Evolutionary conservation across 2,329 filamentous ascomycete species (phyloP), one percentile per base, ranked within the genome.

Genomic region (Tetracladium maxilliforme): DNA sequence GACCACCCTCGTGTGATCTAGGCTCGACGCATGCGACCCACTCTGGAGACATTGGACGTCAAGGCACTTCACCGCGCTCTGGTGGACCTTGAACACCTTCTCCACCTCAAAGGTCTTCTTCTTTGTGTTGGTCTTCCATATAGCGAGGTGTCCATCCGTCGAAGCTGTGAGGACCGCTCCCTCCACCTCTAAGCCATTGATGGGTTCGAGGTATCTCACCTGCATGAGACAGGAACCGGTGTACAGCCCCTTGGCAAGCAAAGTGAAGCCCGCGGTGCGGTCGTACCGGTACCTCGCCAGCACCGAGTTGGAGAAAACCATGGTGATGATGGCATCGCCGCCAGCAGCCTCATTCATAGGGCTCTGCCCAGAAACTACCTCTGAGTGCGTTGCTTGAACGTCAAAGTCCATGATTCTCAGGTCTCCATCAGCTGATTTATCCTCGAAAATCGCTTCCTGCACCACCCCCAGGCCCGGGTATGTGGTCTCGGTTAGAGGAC

Each of bases 271-370:
- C 1, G 32, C 31, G 2, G 22, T 25, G 11, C 38, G 35, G 21
- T 45, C 10, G 34, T 70, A 76, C 10, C 44, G 35, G 35, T 73
- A 75, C 2, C 55, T 61, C 40, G 73, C 76, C 21, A 92, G 46
- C 3, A 65, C 71, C 1, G 87, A 94, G 49, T 94, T 87, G 0
- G 87, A 94, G 38, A 90, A 74, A 0, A 66, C 75, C 52, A 92
- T 64, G 1, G 70, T 70, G 27, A 94, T 58, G 13, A 22, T 22
- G 11, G 15, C 18, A 11, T 32, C 35, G 3, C 35, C 38, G 4
- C 26, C 29, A 35, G 30, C 29, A 36, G 35, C 24, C 37, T 32
- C 7, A 45, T 33, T 21, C 37, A 40, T 21, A 7, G 14, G 25
- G n/a, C n/a, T n/a, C n/a, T n/a, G n/a, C n/a, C n/a, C n/a, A n/a